phyloP scores from a whole-genome alignment of 2,329 filamentous ascomycete genomes.

The Cadophora luteo-olivacea region DNA sequence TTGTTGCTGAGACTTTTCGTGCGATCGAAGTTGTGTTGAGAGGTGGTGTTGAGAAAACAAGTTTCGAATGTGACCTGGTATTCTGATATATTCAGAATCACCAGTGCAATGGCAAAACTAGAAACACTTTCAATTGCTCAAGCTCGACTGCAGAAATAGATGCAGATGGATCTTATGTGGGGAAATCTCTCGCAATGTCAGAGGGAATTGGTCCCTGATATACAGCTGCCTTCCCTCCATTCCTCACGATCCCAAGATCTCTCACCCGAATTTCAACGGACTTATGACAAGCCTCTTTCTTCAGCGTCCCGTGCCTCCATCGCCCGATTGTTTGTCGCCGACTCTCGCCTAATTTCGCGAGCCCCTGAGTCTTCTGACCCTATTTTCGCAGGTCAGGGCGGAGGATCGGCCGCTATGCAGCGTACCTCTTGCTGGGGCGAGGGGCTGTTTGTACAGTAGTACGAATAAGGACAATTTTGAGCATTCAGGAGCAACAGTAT shows the following conservation, averaged over 20 bases:
- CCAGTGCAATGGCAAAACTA: no score
- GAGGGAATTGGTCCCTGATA: not conserved
- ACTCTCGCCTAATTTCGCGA: not conserved
- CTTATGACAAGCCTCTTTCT: not conserved
- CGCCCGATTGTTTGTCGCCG: not conserved
- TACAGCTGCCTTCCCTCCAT: not conserved
- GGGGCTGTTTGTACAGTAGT: not conserved
- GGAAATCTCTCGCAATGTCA: not conserved
- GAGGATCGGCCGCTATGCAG: not conserved
- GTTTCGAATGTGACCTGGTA: no score
- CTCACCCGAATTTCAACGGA: slow-evolving; percentile 7
- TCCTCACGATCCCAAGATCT: not conserved
- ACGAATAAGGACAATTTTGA: no score
- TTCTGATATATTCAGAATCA: no score
- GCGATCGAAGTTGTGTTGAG: not conserved
- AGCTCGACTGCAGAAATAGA: no score
- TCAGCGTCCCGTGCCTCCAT: not conserved
- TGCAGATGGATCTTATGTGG: no score
- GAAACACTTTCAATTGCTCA: no score
- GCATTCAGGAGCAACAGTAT: not conserved
- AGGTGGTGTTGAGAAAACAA: no score
- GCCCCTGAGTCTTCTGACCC: not conserved
- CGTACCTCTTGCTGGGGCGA: not conserved
- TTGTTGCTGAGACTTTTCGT: not conserved
- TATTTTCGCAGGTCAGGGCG: not conserved